Percentiles rank a stretch among this genome's conserved stretches.
Evolutionary conservation across 148 eudicot species (phyloP).

Genomic region (Fagopyrum esculentum): DNA sequence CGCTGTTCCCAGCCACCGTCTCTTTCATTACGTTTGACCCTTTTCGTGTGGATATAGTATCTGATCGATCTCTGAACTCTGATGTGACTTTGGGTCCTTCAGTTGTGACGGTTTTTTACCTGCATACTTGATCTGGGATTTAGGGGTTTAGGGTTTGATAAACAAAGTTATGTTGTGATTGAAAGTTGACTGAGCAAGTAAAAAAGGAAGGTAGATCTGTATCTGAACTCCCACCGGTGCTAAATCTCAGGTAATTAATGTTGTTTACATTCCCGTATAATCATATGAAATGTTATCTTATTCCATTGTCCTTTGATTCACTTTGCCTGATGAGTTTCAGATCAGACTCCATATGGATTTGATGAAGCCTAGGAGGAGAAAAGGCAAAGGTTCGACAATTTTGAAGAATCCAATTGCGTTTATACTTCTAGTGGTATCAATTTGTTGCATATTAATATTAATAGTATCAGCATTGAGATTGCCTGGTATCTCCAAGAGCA

Average conservation of each 20-base stretch:
- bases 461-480: constrained; percentile 38
- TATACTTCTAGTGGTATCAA: constrained; percentile 27
- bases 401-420: constrained; percentile 23
- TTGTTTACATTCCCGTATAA: background rate
- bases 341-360: background rate
- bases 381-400: background rate
- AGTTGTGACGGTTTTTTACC: background rate
- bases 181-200: background rate
- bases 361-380: background rate
- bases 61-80: background rate
- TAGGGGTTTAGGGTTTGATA: background rate
- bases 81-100: background rate
- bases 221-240: background rate
- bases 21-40: no score
- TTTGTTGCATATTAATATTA: constrained; percentile 36
- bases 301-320: background rate
- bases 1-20: no score
- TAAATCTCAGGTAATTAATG: background rate
- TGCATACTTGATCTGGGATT: background rate
- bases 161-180: background rate
- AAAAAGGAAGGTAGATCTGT: background rate
- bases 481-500: constrained; percentile 30
- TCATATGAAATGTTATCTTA: background rate
- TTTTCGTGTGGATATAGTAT: no score
- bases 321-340: background rate